Evolutionary conservation across 2,329 filamentous ascomycete genomes (phyloP).

Genomic region (Pseudocercospora ulei): DNA sequence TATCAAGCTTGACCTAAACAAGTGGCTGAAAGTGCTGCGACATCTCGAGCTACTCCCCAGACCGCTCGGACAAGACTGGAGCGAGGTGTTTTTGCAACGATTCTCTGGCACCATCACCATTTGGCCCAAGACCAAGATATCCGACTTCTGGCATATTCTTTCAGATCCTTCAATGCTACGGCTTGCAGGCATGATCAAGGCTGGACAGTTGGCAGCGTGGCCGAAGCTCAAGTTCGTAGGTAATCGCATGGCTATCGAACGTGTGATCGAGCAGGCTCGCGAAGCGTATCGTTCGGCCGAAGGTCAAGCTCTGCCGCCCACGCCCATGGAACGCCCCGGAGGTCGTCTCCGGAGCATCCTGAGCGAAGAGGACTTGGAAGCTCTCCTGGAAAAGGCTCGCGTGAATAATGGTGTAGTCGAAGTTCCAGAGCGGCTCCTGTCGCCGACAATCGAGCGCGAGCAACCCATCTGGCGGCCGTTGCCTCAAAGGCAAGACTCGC

Average conservation of each 20-base stretch:
- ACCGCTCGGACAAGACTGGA: slow-evolving; percentile 91
- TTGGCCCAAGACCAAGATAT: slow-evolving; percentile 72
- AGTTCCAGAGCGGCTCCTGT: slow-evolving; percentile 23
- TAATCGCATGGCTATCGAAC: slow-evolving; percentile 78
- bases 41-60: slow-evolving; percentile 86
- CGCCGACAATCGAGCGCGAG: slow-evolving; percentile 19
- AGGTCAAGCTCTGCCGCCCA: slow-evolving; percentile 26
- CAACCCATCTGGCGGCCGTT: slow-evolving; percentile 14
- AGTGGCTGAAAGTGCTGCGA: slow-evolving; percentile 91
- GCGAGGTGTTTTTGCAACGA: slow-evolving; percentile 86
- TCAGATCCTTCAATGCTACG: slow-evolving; percentile 67
- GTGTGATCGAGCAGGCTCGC: slow-evolving; percentile 51
- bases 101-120: slow-evolving; percentile 94
- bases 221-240: slow-evolving; percentile 84
- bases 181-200: slow-evolving; percentile 78
- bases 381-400: slow-evolving; percentile 35
- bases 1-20: slow-evolving; percentile 89
- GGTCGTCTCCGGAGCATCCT: slow-evolving; percentile 34
- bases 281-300: slow-evolving; percentile 35
- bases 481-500: slow-evolving; percentile 23
- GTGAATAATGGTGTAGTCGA: slow-evolving; percentile 29
- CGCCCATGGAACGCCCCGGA: slow-evolving; percentile 20
- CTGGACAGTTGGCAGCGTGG: slow-evolving; percentile 80
- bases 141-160: slow-evolving; percentile 78
- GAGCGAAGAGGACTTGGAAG: slow-evolving; percentile 42